A percentile compares a stretch with the other conserved stretches of the same genome.
Evolutionary conservation across 805 yeast genomes (phyloP).

Genomic region (Lipomyces sp.): DNA sequence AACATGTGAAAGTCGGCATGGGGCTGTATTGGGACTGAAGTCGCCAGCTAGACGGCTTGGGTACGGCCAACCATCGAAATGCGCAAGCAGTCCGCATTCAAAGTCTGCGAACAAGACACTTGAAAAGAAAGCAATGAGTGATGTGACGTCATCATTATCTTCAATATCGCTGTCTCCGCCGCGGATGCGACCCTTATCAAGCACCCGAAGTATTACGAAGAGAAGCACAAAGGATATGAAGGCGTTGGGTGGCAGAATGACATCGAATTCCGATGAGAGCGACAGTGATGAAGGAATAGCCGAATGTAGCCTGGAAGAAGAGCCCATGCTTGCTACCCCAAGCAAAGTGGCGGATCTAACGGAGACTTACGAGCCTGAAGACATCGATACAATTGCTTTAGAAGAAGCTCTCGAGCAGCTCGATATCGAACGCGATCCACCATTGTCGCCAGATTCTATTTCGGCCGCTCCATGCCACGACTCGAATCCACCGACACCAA

Average conservation of each 20-base stretch:
- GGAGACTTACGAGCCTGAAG: background rate
- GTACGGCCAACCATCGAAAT: constrained; percentile 7
- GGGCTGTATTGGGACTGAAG: constrained; percentile 19
- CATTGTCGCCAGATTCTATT: background rate
- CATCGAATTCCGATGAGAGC: background rate
- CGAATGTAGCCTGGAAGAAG: background rate
- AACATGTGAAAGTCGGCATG: background rate
- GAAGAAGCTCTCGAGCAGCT: constrained; percentile 11
- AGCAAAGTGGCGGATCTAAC: background rate
- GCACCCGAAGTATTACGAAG: background rate
- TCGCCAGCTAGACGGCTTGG: constrained; percentile 32
- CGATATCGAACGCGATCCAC: background rate
- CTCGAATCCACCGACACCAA: background rate
- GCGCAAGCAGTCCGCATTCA: background rate
- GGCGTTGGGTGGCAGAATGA: background rate
- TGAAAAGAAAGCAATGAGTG: background rate
- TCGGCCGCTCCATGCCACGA: background rate
- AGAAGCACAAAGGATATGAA: background rate
- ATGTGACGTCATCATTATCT: background rate
- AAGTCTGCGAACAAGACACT: background rate
- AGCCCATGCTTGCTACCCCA: background rate
- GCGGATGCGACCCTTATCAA: constrained; percentile 18
- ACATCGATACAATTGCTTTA: background rate
- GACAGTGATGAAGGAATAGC: background rate
- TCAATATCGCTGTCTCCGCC: constrained; percentile 18